phyloP scores from a whole-genome alignment of 2,329 filamentous ascomycete species.

The Paracoccidioides brasiliensis region DNA sequence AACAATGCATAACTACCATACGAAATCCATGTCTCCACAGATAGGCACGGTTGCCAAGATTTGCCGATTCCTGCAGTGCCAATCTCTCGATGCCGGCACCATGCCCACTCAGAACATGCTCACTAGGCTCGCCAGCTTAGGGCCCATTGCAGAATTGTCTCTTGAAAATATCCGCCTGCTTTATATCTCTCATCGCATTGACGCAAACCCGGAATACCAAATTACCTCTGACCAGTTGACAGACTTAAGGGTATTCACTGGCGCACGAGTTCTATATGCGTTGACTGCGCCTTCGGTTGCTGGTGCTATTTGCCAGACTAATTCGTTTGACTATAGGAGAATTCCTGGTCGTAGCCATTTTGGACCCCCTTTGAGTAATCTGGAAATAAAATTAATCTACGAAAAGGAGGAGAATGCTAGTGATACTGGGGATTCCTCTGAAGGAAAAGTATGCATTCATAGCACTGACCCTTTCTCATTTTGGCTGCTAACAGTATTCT shows the following conservation, averaged over 20 bases:
- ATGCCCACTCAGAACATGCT: conserved; percentile 57
- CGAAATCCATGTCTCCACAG: conserved; percentile 46
- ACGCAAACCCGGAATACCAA: conserved; percentile 44
- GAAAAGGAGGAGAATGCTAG: conserved; percentile 21
- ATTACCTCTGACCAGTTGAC: conserved; percentile 59
- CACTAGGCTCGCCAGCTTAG: conserved; percentile 31
- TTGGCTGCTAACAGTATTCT: not conserved
- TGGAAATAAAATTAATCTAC: conserved; percentile 57
- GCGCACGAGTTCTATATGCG: conserved; percentile 71
- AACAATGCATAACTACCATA: conserved; percentile 56
- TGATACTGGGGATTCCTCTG: conserved; percentile 25
- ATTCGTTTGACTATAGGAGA: conserved; percentile 70
- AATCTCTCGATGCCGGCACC: conserved; percentile 56
- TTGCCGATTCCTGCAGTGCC: conserved; percentile 59
- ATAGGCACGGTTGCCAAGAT: conserved; percentile 52
- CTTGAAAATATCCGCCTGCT: conserved; percentile 65
- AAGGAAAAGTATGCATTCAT: conserved; percentile 45
- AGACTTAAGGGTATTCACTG: conserved; percentile 68
- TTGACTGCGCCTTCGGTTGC: conserved; percentile 72
- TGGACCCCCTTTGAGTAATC: conserved; percentile 63
- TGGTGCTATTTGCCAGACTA: conserved; percentile 76
- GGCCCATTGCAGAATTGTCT: conserved; percentile 28
- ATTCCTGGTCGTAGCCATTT: conserved; percentile 50
- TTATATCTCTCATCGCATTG: conserved; percentile 62
- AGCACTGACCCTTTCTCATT: not conserved